These are phyloP conservation scores for Ganoderma leucocontextum DNA, from an alignment of 1,284 basidiomycete genomes.

Conservation along the genomic window DNA sequence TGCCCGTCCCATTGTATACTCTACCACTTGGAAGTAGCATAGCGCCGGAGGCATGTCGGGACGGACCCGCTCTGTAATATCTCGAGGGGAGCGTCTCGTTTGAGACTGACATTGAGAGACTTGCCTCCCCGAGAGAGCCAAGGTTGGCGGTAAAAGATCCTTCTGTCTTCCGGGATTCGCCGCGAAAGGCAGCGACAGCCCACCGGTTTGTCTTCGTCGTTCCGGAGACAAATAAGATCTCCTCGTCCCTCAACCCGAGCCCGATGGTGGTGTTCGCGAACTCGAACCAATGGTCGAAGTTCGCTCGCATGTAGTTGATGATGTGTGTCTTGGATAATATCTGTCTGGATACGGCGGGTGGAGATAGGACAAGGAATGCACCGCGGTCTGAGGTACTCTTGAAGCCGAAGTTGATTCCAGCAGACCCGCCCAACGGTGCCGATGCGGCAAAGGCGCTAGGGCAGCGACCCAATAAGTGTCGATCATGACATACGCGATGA, in stretches of 20 bases:
- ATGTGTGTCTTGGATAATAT: constrained; percentile 26
- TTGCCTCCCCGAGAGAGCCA: constrained; percentile 9
- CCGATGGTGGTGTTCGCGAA: constrained; percentile 26
- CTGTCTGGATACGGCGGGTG: constrained; percentile 5
- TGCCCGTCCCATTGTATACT: no score
- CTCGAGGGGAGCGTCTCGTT: background rate
- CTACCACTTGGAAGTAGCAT: background rate
- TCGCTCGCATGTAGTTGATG: constrained; percentile 25
- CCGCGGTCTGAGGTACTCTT: constrained; percentile 21
- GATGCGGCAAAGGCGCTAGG: background rate
- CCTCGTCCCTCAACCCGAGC: constrained; percentile 23
- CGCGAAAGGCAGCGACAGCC: constrained; percentile 21
- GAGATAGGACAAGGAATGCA: constrained; percentile 18
- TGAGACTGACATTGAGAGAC: constrained; percentile 18
- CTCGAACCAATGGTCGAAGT: constrained; percentile 32
- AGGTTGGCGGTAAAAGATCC: constrained; percentile 23
- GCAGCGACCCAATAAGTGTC: background rate
- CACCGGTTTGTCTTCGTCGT: constrained; percentile 32
- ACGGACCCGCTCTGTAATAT: constrained; percentile 18
- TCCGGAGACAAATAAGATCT: constrained; percentile 36
- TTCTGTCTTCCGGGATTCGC: constrained; percentile 11
- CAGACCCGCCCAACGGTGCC: background rate
- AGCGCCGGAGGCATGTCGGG: background rate
- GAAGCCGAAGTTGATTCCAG: constrained; percentile 18
- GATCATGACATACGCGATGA: background rate